These are phyloP conservation scores for Linnemannia elongata DNA, from an alignment of 192 early-diverging fungal species.

Conservation along the genomic window DNA sequence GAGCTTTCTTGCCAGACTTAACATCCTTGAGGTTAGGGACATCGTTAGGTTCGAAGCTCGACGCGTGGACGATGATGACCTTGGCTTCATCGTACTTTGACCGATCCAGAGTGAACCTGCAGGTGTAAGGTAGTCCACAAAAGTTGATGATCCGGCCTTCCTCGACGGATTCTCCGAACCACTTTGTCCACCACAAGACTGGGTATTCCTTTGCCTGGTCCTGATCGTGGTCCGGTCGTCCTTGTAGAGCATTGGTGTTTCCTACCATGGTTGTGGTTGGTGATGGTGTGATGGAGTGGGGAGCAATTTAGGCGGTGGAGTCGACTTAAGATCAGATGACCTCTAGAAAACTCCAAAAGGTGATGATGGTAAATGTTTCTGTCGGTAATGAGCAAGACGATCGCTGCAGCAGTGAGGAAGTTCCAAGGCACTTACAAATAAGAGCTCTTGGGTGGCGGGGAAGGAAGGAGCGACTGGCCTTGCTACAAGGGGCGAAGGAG, in stretches of 20 bases:
- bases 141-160: slow-evolving; percentile 22
- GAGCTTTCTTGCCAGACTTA: slow-evolving; percentile 11
- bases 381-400: too few species aligned
- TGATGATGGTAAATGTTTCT: too few species aligned
- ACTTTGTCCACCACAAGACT: slow-evolving; percentile 32
- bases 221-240: too few species aligned
- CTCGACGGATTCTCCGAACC: background rate
- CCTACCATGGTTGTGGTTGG: background rate
- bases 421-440: too few species aligned
- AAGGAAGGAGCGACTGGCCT: too few species aligned
- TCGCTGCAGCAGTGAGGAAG: too few species aligned
- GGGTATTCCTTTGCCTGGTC: slow-evolving; percentile 28
- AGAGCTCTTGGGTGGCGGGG: too few species aligned
- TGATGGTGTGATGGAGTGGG: background rate
- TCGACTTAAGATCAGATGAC: too few species aligned
- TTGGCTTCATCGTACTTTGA: slow-evolving; percentile 17
- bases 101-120: slow-evolving; percentile 28
- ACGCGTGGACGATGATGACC: slow-evolving; percentile 25
- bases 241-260: background rate
- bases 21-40: slow-evolving; percentile 13
- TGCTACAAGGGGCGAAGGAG: too few species aligned
- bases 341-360: too few species aligned
- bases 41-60: slow-evolving; percentile 12
- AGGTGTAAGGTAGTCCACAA: slow-evolving; percentile 37
- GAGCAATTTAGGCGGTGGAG: background rate